Percentiles rank a stretch among this genome's conserved stretches.
phyloP scores from a whole-genome alignment of 2,329 filamentous ascomycete species.

The Cercospora beticola region DNA sequence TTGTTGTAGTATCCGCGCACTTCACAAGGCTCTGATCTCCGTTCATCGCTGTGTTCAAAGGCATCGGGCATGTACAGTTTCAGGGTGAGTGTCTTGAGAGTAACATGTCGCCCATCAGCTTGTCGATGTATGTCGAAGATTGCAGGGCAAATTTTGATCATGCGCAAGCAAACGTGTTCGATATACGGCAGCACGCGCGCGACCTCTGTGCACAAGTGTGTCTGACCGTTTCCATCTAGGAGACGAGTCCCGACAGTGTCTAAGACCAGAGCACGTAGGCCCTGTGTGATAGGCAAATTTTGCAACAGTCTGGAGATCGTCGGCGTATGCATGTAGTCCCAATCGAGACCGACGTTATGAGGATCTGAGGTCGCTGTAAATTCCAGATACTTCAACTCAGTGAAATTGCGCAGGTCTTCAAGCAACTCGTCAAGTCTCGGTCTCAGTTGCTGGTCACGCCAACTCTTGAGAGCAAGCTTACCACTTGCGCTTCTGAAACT shows the following conservation, averaged over 20 bases:
- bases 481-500: not conserved
- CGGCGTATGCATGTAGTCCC: slow-evolving; percentile 16
- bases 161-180: slow-evolving; percentile 17
- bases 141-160: slow-evolving; percentile 12
- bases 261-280: slow-evolving; percentile 10
- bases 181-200: slow-evolving; percentile 15
- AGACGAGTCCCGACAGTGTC: slow-evolving; percentile 14
- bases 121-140: slow-evolving; percentile 11
- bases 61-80: slow-evolving; percentile 14
- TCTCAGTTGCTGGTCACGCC: slow-evolving; percentile 14
- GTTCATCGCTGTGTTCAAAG: slow-evolving; percentile 2
- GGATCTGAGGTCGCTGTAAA: slow-evolving; percentile 20
- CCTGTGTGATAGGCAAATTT: slow-evolving; percentile 15
- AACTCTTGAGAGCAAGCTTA: slow-evolving; percentile 4
- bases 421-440: slow-evolving; percentile 19
- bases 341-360: not conserved
- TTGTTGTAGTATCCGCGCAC: not conserved
- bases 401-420: slow-evolving; percentile 18
- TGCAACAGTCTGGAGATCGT: slow-evolving; percentile 8
- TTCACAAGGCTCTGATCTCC: slow-evolving; percentile 9
- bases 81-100: slow-evolving; percentile 17
- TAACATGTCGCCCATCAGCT: not conserved
- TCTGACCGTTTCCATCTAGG: not conserved
- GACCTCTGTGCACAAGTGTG: slow-evolving; percentile 17
- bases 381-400: slow-evolving; percentile 16